A percentile compares a stretch with the other conserved stretches of the same genome.
These are phyloP conservation scores for Petunia hybrid DNA, from an alignment of 305 asterid genomes.

Conservation along the genomic window DNA sequence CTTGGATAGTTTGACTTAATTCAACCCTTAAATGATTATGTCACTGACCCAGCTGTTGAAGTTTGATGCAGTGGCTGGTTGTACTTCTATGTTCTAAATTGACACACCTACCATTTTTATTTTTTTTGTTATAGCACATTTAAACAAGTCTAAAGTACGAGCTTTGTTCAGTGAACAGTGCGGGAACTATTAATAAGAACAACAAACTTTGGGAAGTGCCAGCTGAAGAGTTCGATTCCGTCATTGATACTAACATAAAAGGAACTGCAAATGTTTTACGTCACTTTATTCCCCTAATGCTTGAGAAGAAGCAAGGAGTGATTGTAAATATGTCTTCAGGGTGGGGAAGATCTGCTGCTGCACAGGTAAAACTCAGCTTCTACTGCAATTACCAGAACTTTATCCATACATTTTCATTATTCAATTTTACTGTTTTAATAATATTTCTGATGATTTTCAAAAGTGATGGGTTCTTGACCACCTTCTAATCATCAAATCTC, in stretches of 20 bases:
- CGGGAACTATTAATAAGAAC: constrained; percentile 82
- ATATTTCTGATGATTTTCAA: not conserved
- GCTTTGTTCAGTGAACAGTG: constrained; percentile 24
- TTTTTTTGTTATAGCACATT: constrained; percentile 1
- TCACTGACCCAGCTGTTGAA: not conserved
- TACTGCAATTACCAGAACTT: constrained; percentile 13
- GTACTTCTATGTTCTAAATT: not conserved
- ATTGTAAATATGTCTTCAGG: constrained; percentile 94
- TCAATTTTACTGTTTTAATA: constrained; percentile 12
- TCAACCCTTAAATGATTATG: not conserved
- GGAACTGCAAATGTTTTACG: constrained; percentile 83
- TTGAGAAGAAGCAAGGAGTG: constrained; percentile 80
- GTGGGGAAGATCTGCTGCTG: constrained; percentile 99
- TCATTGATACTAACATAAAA: constrained; percentile 83
- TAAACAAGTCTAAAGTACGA: not conserved
- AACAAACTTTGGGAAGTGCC: constrained; percentile 95
- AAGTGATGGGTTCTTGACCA: not conserved
- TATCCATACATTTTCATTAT: constrained; percentile 23
- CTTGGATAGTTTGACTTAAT: not conserved
- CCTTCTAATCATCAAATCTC: not conserved
- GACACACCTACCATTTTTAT: not conserved
- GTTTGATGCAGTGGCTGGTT: constrained; percentile 9
- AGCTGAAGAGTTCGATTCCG: constrained; percentile 77
- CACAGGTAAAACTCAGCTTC: constrained; percentile 65
- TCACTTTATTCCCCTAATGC: constrained; percentile 89